These are phyloP conservation scores for Raphanus raphanistrum DNA, from an alignment of 345 rosid species.

Conservation along the genomic window DNA sequence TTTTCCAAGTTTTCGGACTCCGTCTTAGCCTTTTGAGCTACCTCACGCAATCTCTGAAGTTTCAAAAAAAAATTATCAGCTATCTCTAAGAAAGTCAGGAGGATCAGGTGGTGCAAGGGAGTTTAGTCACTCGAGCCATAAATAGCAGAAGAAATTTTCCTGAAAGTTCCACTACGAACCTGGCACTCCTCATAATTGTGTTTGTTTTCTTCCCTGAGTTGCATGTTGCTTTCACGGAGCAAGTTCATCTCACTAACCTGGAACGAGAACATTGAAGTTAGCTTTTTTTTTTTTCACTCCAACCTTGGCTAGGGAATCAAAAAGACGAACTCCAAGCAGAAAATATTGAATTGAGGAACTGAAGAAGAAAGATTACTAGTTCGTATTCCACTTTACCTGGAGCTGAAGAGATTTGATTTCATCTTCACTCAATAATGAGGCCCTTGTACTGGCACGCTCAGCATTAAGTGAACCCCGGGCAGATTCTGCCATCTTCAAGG, in stretches of 20 bases:
- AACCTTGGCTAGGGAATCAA: constrained; percentile 9
- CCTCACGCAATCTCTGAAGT: constrained; percentile 75
- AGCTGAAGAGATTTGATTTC: constrained; percentile 81
- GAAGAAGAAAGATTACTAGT: constrained; percentile 16
- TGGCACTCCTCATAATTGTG: constrained; percentile 94
- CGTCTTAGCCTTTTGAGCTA: constrained; percentile 56
- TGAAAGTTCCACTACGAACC: constrained; percentile 44
- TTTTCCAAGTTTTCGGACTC: constrained; percentile 54
- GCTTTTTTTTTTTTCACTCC: not conserved
- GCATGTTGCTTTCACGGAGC: constrained; percentile 94
- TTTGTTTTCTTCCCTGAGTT: constrained; percentile 95
- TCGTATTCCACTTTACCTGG: constrained; percentile 55
- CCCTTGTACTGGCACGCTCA: constrained; percentile 79
- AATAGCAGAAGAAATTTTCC: not conserved
- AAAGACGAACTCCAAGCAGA: constrained; percentile 2
- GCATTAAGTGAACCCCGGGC: constrained; percentile 67
- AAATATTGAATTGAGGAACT: constrained; percentile 2
- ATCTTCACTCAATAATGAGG: constrained; percentile 73
- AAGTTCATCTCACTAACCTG: constrained; percentile 88
- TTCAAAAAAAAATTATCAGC: constrained; percentile 16
- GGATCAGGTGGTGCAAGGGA: constrained; percentile 5
- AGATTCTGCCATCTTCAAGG: constrained; percentile 73
- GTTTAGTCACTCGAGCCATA: constrained; percentile 1
- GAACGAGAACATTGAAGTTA: constrained; percentile 24
- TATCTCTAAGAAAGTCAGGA: constrained; percentile 5